Conservation (phyloP, 2,329 filamentous ascomycete genomes). For the Pyrenochaeta sp. region DNA sequence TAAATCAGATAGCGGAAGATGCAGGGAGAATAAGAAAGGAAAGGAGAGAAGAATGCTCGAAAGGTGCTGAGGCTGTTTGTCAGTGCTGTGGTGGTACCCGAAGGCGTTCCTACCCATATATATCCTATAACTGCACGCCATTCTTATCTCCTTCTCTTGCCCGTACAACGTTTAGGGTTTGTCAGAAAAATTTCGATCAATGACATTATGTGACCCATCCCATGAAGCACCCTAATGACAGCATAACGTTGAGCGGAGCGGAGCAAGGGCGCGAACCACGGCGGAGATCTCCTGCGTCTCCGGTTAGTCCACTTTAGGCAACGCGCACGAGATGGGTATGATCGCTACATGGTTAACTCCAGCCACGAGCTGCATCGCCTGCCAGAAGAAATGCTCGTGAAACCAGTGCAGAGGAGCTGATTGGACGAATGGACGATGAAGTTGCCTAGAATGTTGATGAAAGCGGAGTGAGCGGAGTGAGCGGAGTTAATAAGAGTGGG, state of each 20-base stretch:
- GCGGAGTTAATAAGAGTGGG: background rate
- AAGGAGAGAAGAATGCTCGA: no score
- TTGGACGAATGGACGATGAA: background rate
- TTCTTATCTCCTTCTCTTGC: background rate
- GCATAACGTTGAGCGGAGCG: background rate
- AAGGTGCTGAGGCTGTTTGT: background rate
- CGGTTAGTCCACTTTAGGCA: background rate
- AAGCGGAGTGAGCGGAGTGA: background rate
- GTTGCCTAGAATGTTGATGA: background rate
- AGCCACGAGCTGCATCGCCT: background rate
- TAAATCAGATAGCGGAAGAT: background rate
- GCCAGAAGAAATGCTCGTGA: background rate
- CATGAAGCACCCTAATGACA: background rate
- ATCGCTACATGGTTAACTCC: background rate
- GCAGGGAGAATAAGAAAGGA: background rate
- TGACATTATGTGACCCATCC: no score
- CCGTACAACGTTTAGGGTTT: background rate
- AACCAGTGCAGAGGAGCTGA: background rate
- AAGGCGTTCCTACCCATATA: background rate
- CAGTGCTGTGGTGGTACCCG: slow-evolving; percentile 1
- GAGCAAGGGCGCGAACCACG: background rate
- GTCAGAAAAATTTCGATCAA: background rate
- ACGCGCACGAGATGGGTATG: background rate
- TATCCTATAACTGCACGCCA: background rate
- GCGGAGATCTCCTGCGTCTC: background rate